Evolutionary conservation across 2,329 filamentous ascomycete genomes (phyloP).

Genomic region (Gnomoniopsis smithogilvyi): DNA sequence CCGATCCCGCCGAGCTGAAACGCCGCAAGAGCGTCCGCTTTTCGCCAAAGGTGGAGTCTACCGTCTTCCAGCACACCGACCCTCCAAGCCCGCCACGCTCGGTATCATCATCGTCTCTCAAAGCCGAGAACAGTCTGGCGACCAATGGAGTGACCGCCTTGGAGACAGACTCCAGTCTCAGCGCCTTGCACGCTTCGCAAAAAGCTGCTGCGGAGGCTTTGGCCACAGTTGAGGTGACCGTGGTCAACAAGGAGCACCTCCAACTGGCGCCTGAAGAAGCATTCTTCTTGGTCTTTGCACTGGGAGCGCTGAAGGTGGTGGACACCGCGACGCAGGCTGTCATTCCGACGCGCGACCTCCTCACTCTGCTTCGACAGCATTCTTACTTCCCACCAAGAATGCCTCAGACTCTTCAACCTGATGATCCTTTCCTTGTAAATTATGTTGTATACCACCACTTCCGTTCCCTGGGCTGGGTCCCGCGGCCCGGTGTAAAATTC

Average conservation of each 20-base stretch:
- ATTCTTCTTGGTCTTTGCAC: slow-evolving; percentile 80
- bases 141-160: not conserved
- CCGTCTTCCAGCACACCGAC: slow-evolving; percentile 53
- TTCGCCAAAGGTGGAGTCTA: slow-evolving; percentile 63
- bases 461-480: slow-evolving; percentile 90
- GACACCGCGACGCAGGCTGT: slow-evolving; percentile 42
- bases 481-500: slow-evolving; percentile 90
- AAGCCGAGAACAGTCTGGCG: not conserved
- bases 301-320: slow-evolving; percentile 69
- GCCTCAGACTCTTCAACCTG: slow-evolving; percentile 53
- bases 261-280: slow-evolving; percentile 88
- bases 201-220: not conserved
- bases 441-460: slow-evolving; percentile 96
- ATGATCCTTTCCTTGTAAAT: slow-evolving; percentile 80
- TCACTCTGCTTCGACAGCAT: slow-evolving; percentile 64
- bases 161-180: not conserved
- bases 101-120: slow-evolving; percentile 1
- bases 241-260: slow-evolving; percentile 71
- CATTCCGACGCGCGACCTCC: slow-evolving; percentile 54
- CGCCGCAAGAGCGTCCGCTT: slow-evolving; percentile 67
- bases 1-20: slow-evolving; percentile 28
- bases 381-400: slow-evolving; percentile 64
- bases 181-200: not conserved
- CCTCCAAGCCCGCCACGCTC: slow-evolving; percentile 43
- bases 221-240: slow-evolving; percentile 15